phyloP scores from a whole-genome alignment of 2,329 filamentous ascomycete genomes.

The Anisogramma anomala region DNA sequence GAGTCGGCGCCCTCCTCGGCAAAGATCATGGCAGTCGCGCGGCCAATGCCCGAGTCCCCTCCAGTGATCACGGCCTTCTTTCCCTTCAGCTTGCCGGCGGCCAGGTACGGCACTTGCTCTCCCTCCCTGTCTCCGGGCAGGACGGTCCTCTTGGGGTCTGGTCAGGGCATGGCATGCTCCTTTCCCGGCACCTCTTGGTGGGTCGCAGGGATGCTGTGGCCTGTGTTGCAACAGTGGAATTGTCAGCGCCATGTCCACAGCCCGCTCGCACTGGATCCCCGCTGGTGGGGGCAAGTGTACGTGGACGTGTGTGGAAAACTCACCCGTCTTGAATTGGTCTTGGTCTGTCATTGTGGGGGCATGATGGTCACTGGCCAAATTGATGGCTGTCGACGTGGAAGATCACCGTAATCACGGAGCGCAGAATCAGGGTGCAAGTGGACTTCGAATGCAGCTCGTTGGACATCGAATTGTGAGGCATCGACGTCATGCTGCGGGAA shows the following conservation, averaged over 20 bases:
- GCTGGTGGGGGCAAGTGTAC: background rate
- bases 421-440: too few relatives aligned
- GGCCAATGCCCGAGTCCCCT: conserved; percentile 69
- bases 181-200: conserved; percentile 32
- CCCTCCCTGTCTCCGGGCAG: conserved; percentile 37
- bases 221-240: conserved; percentile 16
- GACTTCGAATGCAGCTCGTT: too few relatives aligned
- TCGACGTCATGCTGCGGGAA: too few relatives aligned
- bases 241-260: background rate
- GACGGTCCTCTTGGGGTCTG: conserved; percentile 35
- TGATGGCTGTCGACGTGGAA: too few relatives aligned
- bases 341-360: conserved; percentile 23
- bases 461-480: too few relatives aligned
- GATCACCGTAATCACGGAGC: too few relatives aligned
- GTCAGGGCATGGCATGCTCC: conserved; percentile 35
- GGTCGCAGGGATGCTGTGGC: conserved; percentile 29
- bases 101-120: conserved; percentile 58
- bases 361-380: too few relatives aligned
- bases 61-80: conserved; percentile 72
- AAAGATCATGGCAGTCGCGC: conserved; percentile 63
- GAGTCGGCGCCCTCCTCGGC: conserved; percentile 70
- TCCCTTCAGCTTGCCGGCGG: conserved; percentile 63
- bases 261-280: background rate
- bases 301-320: conserved; percentile 8
- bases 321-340: conserved; percentile 23